Evolutionary conservation across 495 filamentous ascomycete species (phyloP), one percentile per base, ranked within the genome.

Genomic region (Penicillium samsonianum): DNA sequence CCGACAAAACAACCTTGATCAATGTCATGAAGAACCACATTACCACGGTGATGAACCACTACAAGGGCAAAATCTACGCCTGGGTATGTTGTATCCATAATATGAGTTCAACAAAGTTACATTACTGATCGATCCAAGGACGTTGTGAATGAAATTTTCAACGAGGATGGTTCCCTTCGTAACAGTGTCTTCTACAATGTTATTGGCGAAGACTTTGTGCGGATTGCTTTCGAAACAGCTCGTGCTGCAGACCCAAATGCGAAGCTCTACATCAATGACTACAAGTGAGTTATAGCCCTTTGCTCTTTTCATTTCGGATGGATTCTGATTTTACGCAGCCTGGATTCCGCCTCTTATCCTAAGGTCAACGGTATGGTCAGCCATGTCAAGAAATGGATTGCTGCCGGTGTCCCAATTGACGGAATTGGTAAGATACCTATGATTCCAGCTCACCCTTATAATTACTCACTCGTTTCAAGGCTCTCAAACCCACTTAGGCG

Each of bases 71-170:
- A 60, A 70, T 78, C 61, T 76, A 76, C 59, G 74, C 69, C 42
- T 83, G 80, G 80, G 73, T 78, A 61, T 20, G 67, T 60, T 12
- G 5, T 25, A 8, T 49, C 50, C 22, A 22, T 19, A 22, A 7
- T 3, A 14, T 23, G 1, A 53, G 8, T 25, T n/a, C 14, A 33
- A 17, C 14, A 6, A 49, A 25, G 17, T 22, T 11, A 52, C 17
- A 38, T 17, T 41, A 26, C 50, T 62, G 28, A 55, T 20, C 12
- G n/a, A 46, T 61, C 35, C 74, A 55, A 76, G 83, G 86, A 90
- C 63, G 87, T 90, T 1, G 77, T 88, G 17, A 90, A 90, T 70
- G 87, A 90, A 67, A 82, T 83, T 31, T 81, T 89, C 59, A 80
- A 86, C 58, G 87, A 90, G 48, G 81, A 87, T 62, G 87, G 85